These are phyloP conservation scores for Arachis stenosperma DNA, from an alignment of 306 rosid species.

Conservation along the genomic window DNA sequence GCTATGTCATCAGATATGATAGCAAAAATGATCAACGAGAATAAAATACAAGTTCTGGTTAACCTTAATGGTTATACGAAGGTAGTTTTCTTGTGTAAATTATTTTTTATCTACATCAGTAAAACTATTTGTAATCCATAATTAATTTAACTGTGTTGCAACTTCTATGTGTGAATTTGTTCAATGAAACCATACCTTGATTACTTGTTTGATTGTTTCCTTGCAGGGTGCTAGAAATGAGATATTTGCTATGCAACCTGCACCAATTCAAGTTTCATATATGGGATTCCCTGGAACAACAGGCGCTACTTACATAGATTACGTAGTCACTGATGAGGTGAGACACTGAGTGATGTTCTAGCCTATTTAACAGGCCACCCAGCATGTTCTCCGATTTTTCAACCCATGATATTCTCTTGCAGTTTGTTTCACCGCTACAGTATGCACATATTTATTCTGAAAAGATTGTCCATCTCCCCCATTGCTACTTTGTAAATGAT, in stretches of 20 bases:
- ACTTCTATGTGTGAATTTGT: background rate
- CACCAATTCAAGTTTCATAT: conserved; percentile 97
- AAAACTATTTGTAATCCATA: background rate
- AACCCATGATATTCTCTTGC: conserved; percentile 31
- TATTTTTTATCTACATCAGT: background rate
- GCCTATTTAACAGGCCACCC: conserved; percentile 8
- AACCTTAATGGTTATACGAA: conserved; percentile 98
- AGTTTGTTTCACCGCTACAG: conserved; percentile 89
- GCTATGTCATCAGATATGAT: conserved; percentile 87
- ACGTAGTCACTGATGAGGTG: conserved; percentile 94
- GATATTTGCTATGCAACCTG: conserved; percentile 92
- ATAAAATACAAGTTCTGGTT: conserved; percentile 84
- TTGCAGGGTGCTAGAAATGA: conserved; percentile 96
- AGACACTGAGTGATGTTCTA: conserved; percentile 21
- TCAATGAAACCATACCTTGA: conserved; percentile 16
- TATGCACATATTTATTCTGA: conserved; percentile 89
- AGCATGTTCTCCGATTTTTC: conserved; percentile 8
- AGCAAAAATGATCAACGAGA: conserved; percentile 84
- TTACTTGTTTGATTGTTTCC: conserved; percentile 11
- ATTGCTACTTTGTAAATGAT: conserved; percentile 97
- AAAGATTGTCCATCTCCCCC: conserved; percentile 95
- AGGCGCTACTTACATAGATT: conserved; percentile 87
- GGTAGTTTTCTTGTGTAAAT: conserved; percentile 46
- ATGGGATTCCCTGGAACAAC: conserved; percentile 99
- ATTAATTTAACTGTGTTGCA: background rate